Base-by-base conservation (phyloP, 2,329 filamentous ascomycete genomes). In the Ophiostoma montium region DNA sequence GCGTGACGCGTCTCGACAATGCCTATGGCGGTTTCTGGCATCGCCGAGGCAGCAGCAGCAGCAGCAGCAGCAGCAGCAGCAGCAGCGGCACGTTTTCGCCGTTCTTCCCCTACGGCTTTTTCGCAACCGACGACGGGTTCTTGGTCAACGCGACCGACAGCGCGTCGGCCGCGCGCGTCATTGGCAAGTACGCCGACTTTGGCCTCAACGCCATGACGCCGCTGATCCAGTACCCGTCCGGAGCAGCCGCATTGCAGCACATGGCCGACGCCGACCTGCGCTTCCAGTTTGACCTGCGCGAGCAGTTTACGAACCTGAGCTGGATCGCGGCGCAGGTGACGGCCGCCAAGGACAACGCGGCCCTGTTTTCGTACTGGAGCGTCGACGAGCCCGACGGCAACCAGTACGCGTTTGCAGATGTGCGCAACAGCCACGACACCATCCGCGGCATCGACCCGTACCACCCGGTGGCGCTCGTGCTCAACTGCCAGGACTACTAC, bases 401-500 rank as follows among this genome's bases (percentile, higher is more conserved):
- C 60, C 68, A 74, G 49, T 69, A 78, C 55, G 69, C 75, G 6
- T 67, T 79, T 49, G 64, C 71, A 51, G 65, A 66, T 0, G 68
- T 74, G 0, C 51, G 54, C 2, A 53, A 62, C 18, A 65, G 70
- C 0, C 68, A 72, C 56, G 57, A 66, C 32, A 57, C 67, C 6
- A 68, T 79, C 57, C 66, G 66, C 50, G 52, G 58, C 0, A 59
- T 78, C 1, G 78, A 82, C 60, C 73, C 72, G 0, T 81, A 80
- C 61, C 78, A 81, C 61, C 76, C 77, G 0, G 70, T 78, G 2
- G 71, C 71, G 2, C 63, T 80, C 4, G 72, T 71, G 2, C 67
- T 82, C 41, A 81, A 80, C 62, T 81, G 78, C 65, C 67, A 70
- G 49, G 72, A 81, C 61, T 80, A 76, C 62, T 71, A 78, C 61